These are phyloP conservation scores for Silybum marianum DNA, from an alignment of 129 eudicot species.

Conservation along the genomic window DNA sequence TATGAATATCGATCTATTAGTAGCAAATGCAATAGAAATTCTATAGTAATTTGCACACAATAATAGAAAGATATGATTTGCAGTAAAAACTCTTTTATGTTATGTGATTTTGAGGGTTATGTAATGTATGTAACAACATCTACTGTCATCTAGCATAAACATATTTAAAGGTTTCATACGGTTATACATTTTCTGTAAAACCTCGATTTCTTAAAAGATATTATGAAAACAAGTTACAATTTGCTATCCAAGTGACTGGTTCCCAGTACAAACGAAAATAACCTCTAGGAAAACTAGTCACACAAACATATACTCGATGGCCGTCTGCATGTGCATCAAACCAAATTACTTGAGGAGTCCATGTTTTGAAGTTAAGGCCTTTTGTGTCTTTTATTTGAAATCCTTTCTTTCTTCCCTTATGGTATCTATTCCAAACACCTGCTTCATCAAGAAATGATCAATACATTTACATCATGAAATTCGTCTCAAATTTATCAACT, in stretches of 20 bases:
- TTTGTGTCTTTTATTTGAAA: not conserved
- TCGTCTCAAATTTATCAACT: not conserved
- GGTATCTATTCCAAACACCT: not conserved
- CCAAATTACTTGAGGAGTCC: not conserved
- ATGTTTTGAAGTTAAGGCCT: not conserved
- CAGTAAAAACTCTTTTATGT: not conserved
- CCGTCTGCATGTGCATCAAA: not conserved
- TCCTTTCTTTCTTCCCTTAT: not conserved
- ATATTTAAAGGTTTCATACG: not conserved
- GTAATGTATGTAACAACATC: not conserved
- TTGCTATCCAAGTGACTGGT: not conserved
- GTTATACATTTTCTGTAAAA: not conserved
- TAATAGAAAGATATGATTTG: not conserved
- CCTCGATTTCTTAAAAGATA: too few relatives aligned
- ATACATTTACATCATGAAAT: not conserved
- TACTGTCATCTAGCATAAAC: not conserved
- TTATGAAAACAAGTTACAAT: not conserved
- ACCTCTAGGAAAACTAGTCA: not conserved
- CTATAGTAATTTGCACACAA: not conserved
- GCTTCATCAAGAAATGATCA: not conserved
- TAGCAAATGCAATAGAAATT: not conserved
- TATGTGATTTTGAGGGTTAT: not conserved
- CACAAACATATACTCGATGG: not conserved
- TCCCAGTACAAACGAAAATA: not conserved
- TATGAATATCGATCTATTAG: not conserved